Evolutionary conservation across 306 rosid genomes (phyloP), one percentile per base, ranked within the genome.

Genomic region (Lathyrus aphaca): DNA sequence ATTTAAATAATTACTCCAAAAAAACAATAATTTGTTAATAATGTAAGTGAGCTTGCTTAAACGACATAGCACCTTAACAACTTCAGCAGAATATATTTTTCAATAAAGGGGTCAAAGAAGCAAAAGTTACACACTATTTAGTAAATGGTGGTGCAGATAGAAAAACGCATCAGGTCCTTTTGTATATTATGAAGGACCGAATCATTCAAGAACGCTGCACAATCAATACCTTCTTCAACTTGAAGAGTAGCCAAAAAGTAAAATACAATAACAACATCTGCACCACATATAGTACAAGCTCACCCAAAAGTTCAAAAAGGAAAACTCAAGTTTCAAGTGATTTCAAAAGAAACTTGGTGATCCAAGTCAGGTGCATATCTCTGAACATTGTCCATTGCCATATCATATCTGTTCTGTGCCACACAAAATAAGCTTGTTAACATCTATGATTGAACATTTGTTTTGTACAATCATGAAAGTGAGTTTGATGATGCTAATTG

Each of bases 261-360:
- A 82, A 72, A 61, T 74, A 75, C 71, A 72, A 73, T 65, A 80
- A 82, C 78, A 72, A 72, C 18, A 29, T 48, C 78, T 21, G 19
- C 23, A 15, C 72, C 6, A 55, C 80, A 46, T 43, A 23, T 66
- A 63, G 45, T 48, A 53, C 23, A n/a, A 5, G 51, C 29, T 64
- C 45, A 35, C 83, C 77, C 74, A 61, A 72, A 65, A 14, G 50
- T 70, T 69, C 44, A 18, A 56, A 27, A 29, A 8, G 42, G 42
- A 39, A 54, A 17, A 10, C 37, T 45, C 76, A 37, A 77, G 66
- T 40, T 77, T 66, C 71, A 46, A 54, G 23, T 35, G 77, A 70
- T 75, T 69, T 78, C 64, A 40, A 13, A 40, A 66, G 56, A 63
- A 81, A 75, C 17, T 71, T n/a, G 60, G 38, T 10, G 61, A 73